phyloP scores from a whole-genome alignment of 768 basidiomycete genomes.

The Mycena floridula region DNA sequence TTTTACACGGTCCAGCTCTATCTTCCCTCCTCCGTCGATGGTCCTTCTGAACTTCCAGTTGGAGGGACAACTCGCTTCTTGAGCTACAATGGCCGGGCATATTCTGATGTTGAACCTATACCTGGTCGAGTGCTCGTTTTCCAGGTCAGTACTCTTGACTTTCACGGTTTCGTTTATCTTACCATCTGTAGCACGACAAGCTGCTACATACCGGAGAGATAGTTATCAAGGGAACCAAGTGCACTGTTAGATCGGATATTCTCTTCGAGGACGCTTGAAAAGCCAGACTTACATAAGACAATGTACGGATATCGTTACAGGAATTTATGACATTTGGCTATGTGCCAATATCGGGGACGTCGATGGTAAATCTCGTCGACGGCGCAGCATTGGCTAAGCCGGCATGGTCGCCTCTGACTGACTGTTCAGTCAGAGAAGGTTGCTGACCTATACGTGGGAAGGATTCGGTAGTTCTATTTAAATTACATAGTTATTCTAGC shows the following conservation, averaged over 20 bases:
- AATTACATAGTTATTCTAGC: too few relatives aligned
- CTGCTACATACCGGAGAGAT: neutral
- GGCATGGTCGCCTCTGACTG: too few relatives aligned
- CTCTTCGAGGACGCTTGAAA: neutral
- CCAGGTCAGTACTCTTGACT: too few relatives aligned
- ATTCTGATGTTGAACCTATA: neutral
- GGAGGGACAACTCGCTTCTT: neutral
- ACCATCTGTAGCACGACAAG: neutral
- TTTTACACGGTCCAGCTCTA: neutral
- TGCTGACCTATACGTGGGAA: neutral
- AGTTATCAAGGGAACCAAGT: neutral
- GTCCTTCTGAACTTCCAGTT: neutral
- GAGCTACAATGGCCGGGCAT: neutral
- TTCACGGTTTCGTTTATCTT: too few relatives aligned
- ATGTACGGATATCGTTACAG: too few relatives aligned
- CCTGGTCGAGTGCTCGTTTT: neutral
- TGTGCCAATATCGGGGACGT: too few relatives aligned
- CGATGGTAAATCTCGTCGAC: too few relatives aligned
- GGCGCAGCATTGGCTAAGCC: too few relatives aligned
- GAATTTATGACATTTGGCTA: too few relatives aligned
- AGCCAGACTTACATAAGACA: too few relatives aligned
- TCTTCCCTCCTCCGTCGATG: neutral
- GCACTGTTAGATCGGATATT: neutral
- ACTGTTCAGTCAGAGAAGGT: too few relatives aligned
- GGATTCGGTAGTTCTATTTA: neutral